Percentiles rank a stretch among this genome's conserved stretches.
These are phyloP conservation scores for Nakazawaea ambrosiae DNA, from an alignment of 805 yeast species.

Conservation along the genomic window DNA sequence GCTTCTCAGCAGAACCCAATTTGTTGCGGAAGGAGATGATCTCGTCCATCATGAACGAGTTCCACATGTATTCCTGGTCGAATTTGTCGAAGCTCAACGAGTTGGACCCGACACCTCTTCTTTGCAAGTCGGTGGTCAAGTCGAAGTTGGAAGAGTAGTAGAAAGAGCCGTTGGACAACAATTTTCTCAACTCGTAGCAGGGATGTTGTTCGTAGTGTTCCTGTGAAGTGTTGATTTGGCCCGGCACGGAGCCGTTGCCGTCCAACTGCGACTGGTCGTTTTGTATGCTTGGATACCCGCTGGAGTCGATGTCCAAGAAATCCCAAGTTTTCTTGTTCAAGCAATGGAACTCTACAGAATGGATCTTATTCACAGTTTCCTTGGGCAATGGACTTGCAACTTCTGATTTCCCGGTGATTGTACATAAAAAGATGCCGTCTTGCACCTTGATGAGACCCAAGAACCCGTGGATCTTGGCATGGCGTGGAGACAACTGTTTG, in stretches of 20 bases:
- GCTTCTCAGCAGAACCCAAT: conserved; percentile 52
- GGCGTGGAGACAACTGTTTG: conserved; percentile 30
- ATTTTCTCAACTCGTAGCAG: conserved; percentile 69
- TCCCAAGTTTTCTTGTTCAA: conserved; percentile 75
- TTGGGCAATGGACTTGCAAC: conserved; percentile 80
- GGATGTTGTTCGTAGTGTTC: conserved; percentile 57
- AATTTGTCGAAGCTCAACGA: conserved; percentile 49
- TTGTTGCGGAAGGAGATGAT: conserved; percentile 68
- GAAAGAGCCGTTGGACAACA: conserved; percentile 82
- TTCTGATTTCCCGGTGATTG: conserved; percentile 66
- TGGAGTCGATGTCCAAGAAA: conserved; percentile 57
- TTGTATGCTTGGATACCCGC: conserved; percentile 54
- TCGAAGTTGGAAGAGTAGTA: conserved; percentile 91
- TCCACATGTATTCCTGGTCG: conserved; percentile 95
- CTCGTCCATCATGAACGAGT: conserved; percentile 82
- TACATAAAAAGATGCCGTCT: conserved; percentile 63
- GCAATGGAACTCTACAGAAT: conserved; percentile 82
- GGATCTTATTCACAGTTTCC: conserved; percentile 75
- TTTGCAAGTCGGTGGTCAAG: conserved; percentile 78
- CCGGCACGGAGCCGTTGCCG: conserved; percentile 10
- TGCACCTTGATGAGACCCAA: conserved; percentile 74
- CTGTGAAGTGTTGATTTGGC: conserved; percentile 13
- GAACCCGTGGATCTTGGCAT: conserved; percentile 52
- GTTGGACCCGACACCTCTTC: conserved; percentile 49
- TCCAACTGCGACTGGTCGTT: conserved; percentile 20